Evolutionary conservation across 1,139 yeast species (phyloP).

Genomic region (Yamadazyma epiphylla): DNA sequence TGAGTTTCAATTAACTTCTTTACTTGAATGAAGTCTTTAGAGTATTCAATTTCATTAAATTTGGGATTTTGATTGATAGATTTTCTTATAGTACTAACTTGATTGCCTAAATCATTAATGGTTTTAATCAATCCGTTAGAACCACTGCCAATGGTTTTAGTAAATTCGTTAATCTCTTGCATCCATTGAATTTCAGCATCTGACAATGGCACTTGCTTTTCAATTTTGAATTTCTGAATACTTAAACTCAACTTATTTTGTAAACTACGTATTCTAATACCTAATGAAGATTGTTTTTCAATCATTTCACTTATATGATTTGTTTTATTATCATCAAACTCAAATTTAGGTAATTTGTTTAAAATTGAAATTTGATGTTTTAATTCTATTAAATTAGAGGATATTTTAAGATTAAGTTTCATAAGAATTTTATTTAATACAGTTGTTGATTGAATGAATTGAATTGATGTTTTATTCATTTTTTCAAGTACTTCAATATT

Average conservation of each 20-base stretch:
- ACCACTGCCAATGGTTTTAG: constrained; percentile 1
- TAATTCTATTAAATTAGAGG: constrained; percentile 19
- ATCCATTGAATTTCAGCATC: constrained; percentile 35
- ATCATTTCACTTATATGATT: constrained; percentile 12
- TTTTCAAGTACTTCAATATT: constrained; percentile 11
- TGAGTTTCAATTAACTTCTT: constrained; percentile 4
- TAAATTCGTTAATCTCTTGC: constrained; percentile 30
- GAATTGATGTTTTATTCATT: constrained; percentile 19
- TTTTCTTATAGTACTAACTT: constrained; percentile 9
- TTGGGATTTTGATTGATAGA: constrained; percentile 1
- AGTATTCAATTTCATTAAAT: background rate
- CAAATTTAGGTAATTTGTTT: constrained; percentile 8
- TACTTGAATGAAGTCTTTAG: constrained; percentile 3
- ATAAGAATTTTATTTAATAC: constrained; percentile 18
- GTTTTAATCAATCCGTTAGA: constrained; percentile 2
- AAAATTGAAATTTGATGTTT: constrained; percentile 20
- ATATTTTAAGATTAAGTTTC: constrained; percentile 20
- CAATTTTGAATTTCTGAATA: constrained; percentile 17
- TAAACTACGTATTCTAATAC: constrained; percentile 17
- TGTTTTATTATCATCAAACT: constrained; percentile 8
- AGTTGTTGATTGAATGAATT: constrained; percentile 15
- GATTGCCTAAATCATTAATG: constrained; percentile 7
- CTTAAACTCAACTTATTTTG: constrained; percentile 21
- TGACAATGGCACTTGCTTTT: constrained; percentile 28
- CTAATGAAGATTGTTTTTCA: constrained; percentile 20